A percentile compares a stretch with the other conserved stretches of the same genome.
Conservation (phyloP, 257 asterid species). For the Nicotiana paniculata region DNA sequence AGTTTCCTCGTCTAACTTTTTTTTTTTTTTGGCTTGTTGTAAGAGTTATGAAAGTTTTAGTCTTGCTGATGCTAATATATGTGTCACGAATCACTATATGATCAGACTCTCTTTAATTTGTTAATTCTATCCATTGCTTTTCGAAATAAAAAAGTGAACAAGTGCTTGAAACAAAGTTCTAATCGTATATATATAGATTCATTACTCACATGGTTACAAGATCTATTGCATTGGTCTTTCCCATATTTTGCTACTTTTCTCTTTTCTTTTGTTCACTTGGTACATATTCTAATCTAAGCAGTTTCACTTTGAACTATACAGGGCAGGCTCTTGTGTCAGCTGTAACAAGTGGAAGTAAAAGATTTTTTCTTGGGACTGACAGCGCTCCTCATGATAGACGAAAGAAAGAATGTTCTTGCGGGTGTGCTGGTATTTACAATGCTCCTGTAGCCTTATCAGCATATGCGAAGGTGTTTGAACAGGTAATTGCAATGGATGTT, state of each 20-base stretch:
- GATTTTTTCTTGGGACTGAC: conserved; percentile 82
- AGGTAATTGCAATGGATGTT: conserved; percentile 35
- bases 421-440: conserved; percentile 93
- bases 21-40: too few species aligned
- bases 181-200: too few species aligned
- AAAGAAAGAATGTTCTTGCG: conserved; percentile 70
- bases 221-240: not conserved
- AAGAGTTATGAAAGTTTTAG: too few species aligned
- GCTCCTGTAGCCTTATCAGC: conserved; percentile 89
- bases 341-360: conserved; percentile 80
- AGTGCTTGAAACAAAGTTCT: too few species aligned
- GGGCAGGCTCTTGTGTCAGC: conserved; percentile 87
- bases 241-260: not conserved
- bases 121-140: too few species aligned
- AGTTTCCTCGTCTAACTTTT: too few species aligned
- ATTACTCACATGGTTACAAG: too few species aligned
- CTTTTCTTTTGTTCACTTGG: not conserved
- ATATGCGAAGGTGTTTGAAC: conserved; percentile 88
- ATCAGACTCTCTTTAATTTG: too few species aligned
- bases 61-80: too few species aligned
- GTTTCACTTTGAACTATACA: conserved; percentile 12
- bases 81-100: too few species aligned
- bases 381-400: conserved; percentile 92
- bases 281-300: not conserved
- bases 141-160: too few species aligned